A percentile compares a stretch with the other conserved stretches of the same genome.
These are phyloP conservation scores for Leccinum ambiguum DNA, from an alignment of 1,284 basidiomycete genomes.

Conservation along the genomic window DNA sequence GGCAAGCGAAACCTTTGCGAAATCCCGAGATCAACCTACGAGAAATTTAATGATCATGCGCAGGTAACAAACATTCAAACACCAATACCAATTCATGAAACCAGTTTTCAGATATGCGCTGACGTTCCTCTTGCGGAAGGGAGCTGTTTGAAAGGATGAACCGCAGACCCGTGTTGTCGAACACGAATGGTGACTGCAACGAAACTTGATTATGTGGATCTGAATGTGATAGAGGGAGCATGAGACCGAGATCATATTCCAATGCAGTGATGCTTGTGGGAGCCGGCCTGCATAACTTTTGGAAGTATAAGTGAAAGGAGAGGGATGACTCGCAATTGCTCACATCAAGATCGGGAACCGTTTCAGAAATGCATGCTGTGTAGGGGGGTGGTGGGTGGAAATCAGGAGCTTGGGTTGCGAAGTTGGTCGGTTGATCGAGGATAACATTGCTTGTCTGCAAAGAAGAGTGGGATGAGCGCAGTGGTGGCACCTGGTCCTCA, in stretches of 20 bases:
- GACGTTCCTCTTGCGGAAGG: slow-evolving; percentile 3
- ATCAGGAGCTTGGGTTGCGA: background rate
- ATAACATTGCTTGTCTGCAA: background rate
- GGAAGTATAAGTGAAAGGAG: background rate
- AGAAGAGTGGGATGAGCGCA: background rate
- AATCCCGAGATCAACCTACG: slow-evolving; percentile 1
- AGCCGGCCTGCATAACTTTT: background rate
- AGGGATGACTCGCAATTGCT: background rate
- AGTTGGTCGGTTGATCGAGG: background rate
- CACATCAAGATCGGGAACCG: background rate
- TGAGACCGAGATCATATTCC: background rate
- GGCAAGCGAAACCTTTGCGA: background rate
- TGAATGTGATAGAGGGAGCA: too few relatives aligned
- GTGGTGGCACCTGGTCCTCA: background rate
- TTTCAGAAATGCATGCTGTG: background rate
- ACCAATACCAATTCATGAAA: slow-evolving; percentile 4
- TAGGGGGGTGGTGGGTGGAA: background rate
- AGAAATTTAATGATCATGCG: background rate
- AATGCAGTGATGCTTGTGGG: background rate
- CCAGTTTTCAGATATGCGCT: slow-evolving; percentile 3
- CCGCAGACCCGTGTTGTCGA: background rate
- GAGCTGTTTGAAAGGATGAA: slow-evolving; percentile 1
- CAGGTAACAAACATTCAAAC: background rate
- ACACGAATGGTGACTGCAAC: background rate
- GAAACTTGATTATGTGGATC: background rate